Evolutionary conservation across 805 yeast genomes (phyloP).

Genomic region (Candida morakotiae): DNA sequence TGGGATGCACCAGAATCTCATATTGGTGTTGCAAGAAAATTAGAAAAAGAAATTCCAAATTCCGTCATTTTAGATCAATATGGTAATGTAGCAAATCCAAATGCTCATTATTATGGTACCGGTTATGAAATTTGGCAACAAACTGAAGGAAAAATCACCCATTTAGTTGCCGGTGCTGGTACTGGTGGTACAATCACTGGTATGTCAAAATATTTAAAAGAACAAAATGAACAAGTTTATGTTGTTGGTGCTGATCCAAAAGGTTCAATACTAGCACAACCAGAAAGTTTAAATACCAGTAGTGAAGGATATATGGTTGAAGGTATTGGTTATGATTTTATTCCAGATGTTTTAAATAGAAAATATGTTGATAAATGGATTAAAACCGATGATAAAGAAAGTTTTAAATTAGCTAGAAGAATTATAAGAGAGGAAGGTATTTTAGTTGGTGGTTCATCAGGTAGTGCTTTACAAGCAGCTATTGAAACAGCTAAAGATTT

Average conservation of each 20-base stretch:
- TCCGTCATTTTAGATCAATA: slow-evolving; percentile 84
- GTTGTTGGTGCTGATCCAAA: slow-evolving; percentile 83
- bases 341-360: slow-evolving; percentile 77
- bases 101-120: slow-evolving; percentile 80
- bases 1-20: slow-evolving; percentile 92
- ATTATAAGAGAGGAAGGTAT: slow-evolving; percentile 82
- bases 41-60: slow-evolving; percentile 80
- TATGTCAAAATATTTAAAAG: slow-evolving; percentile 73
- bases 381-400: slow-evolving; percentile 79
- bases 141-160: slow-evolving; percentile 64
- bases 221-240: slow-evolving; percentile 55
- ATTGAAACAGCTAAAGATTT: slow-evolving; percentile 63
- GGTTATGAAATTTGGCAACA: slow-evolving; percentile 85
- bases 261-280: slow-evolving; percentile 81
- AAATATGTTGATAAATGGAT: slow-evolving; percentile 69
- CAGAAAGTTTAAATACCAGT: slow-evolving; percentile 63
- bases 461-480: slow-evolving; percentile 78
- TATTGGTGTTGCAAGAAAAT: slow-evolving; percentile 78
- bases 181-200: slow-evolving; percentile 98
- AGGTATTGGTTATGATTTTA: slow-evolving; percentile 87
- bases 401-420: slow-evolving; percentile 77
- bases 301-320: slow-evolving; percentile 70
- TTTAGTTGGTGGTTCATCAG: slow-evolving; percentile 86
- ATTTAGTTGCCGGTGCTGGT: slow-evolving; percentile 88
- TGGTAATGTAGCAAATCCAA: slow-evolving; percentile 72